phyloP scores from a whole-genome alignment of 2,329 filamentous ascomycete genomes.

The Cladophialophora exuberans region DNA sequence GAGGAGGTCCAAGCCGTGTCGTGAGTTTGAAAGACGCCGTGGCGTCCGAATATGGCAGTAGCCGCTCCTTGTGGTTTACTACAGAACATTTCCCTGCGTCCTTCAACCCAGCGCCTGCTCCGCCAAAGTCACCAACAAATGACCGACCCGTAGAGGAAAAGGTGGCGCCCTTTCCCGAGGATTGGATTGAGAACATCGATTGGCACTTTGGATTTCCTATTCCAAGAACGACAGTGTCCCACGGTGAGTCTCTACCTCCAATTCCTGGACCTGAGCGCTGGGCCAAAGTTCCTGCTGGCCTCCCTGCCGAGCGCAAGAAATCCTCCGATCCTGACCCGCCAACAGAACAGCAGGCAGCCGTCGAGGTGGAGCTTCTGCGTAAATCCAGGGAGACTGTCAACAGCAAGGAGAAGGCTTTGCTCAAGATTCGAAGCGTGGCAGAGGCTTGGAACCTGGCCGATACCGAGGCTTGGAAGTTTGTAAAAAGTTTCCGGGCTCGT shows the following conservation, averaged over 20 bases:
- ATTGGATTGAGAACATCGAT: slow-evolving; percentile 66
- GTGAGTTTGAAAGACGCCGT: slow-evolving; percentile 80
- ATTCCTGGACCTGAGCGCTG: slow-evolving; percentile 62
- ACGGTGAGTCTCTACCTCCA: slow-evolving; percentile 60
- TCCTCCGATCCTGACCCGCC: slow-evolving; percentile 43
- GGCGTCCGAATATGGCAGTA: slow-evolving; percentile 66
- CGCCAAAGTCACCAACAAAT: slow-evolving; percentile 35
- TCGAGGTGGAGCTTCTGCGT: slow-evolving; percentile 54
- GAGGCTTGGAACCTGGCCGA: slow-evolving; percentile 64
- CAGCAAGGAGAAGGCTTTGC: slow-evolving; percentile 41
- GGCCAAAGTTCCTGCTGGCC: slow-evolving; percentile 47
- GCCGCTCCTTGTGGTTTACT: slow-evolving; percentile 77
- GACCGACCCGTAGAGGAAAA: slow-evolving; percentile 32
- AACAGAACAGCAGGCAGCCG: slow-evolving; percentile 41
- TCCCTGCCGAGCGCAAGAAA: slow-evolving; percentile 42
- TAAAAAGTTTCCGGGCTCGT: slow-evolving; percentile 61
- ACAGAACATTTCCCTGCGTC: slow-evolving; percentile 61
- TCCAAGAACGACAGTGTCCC: slow-evolving; percentile 57
- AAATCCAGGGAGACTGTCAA: slow-evolving; percentile 53
- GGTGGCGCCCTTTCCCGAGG: slow-evolving; percentile 50
- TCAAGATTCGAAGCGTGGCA: slow-evolving; percentile 48
- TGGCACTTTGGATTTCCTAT: slow-evolving; percentile 90
- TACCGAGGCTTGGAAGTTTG: slow-evolving; percentile 67
- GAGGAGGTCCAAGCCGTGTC: slow-evolving; percentile 67
- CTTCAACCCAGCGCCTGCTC: slow-evolving; percentile 29